phyloP scores from a whole-genome alignment of 1,139 yeast genomes.

The Sugiyamaella sp. region DNA sequence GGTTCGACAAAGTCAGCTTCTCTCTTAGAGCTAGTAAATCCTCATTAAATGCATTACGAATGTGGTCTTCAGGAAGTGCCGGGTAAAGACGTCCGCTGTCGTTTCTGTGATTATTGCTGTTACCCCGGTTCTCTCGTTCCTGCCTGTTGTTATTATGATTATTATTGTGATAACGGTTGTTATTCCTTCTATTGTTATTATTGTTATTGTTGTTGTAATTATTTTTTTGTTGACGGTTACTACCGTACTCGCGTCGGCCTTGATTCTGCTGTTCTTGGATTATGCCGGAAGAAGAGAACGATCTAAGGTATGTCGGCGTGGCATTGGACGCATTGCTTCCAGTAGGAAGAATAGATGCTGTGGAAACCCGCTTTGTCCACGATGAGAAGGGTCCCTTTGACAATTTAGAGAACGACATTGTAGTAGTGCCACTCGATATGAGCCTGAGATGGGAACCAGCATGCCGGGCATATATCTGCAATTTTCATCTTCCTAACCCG shows the following conservation, averaged over 20 bases:
- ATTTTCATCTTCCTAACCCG: slow-evolving; percentile 12
- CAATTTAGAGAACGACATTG: slow-evolving; percentile 15
- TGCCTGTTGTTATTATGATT: slow-evolving; percentile 6
- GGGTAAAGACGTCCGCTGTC: neutral
- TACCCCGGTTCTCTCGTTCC: neutral
- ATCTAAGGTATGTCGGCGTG: neutral
- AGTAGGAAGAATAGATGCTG: slow-evolving; percentile 7
- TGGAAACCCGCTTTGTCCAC: slow-evolving; percentile 15
- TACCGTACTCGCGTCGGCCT: neutral
- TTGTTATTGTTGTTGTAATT: neutral
- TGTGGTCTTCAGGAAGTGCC: slow-evolving; percentile 17
- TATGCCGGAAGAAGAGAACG: slow-evolving; percentile 5
- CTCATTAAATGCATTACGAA: slow-evolving; percentile 22
- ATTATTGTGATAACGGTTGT: neutral
- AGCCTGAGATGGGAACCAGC: too few species aligned
- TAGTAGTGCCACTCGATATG: neutral
- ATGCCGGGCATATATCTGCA: neutral
- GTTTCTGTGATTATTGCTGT: neutral
- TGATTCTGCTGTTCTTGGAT: slow-evolving; percentile 1
- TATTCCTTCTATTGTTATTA: neutral
- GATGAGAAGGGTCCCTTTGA: slow-evolving; percentile 16
- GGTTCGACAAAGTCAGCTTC: slow-evolving; percentile 28
- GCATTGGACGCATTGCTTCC: neutral
- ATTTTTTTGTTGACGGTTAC: neutral
- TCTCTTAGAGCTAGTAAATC: slow-evolving; percentile 24